These are phyloP conservation scores for Psilocybe sp. DNA, from an alignment of 768 basidiomycete genomes.

Conservation along the genomic window DNA sequence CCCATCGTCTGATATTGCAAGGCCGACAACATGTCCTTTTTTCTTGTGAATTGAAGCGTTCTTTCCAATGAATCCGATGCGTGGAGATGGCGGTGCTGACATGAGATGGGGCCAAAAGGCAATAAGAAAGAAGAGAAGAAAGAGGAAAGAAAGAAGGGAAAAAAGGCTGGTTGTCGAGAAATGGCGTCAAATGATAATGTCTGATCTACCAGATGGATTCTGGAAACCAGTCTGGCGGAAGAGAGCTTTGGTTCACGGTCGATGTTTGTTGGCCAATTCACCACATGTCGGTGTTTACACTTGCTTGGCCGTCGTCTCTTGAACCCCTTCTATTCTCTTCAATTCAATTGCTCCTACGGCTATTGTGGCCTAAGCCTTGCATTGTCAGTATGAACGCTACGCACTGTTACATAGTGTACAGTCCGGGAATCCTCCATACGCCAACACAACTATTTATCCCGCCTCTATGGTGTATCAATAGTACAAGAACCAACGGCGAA, in stretches of 20 bases:
- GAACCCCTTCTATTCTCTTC: constrained; percentile 9
- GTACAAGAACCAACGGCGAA: no score
- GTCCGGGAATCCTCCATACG: no score
- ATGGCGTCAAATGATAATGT: no score
- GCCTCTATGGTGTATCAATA: no score
- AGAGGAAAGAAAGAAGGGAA: constrained; percentile 20
- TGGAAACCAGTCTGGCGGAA: constrained; percentile 13
- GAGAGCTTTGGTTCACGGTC: constrained; percentile 17
- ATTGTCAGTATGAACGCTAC: no score
- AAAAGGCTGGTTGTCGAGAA: constrained; percentile 1
- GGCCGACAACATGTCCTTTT: constrained; percentile 51
- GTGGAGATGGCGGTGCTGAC: constrained; percentile 41
- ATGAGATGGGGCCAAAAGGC: constrained; percentile 28
- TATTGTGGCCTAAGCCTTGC: no score
- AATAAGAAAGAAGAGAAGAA: constrained; percentile 14
- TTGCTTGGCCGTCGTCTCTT: constrained; percentile 32
- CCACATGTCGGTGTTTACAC: constrained; percentile 36
- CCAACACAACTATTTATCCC: no score
- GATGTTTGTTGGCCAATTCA: constrained; percentile 26
- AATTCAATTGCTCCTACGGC: no score
- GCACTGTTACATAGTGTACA: no score
- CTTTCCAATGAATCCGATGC: constrained; percentile 28
- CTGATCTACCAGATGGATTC: constrained; percentile 9
- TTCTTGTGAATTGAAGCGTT: constrained; percentile 37
- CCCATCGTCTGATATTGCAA: constrained; percentile 42